Evolutionary conservation across 176 grass and related monocot species (phyloP).

Genomic region (Triticum urartu): DNA sequence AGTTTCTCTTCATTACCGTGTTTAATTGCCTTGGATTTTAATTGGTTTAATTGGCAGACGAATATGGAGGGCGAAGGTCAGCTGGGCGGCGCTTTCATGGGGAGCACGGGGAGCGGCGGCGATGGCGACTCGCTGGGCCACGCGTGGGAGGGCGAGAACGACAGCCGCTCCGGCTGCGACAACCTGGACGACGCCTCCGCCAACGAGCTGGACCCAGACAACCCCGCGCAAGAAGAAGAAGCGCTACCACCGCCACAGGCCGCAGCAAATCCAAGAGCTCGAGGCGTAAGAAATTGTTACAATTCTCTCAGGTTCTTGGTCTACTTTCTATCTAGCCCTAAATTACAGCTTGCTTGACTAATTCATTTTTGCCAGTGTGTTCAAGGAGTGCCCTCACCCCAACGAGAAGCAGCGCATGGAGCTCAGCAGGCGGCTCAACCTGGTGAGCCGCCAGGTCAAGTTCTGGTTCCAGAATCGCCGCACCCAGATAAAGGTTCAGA

Average conservation of each 20-base stretch:
- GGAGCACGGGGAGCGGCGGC: conserved; percentile 36
- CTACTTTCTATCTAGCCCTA: background rate
- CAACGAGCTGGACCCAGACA: conserved; percentile 74
- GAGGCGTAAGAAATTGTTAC: conserved; percentile 57
- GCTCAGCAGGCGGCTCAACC: conserved; percentile 80
- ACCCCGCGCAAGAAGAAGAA: conserved; percentile 88
- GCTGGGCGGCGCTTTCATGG: conserved; percentile 31
- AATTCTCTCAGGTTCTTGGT: background rate
- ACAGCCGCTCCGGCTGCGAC: conserved; percentile 88
- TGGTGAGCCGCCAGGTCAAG: conserved; percentile 91
- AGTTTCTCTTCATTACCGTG: background rate
- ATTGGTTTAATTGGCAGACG: conserved; percentile 38
- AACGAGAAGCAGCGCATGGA: conserved; percentile 94
- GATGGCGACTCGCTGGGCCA: conserved; percentile 64
- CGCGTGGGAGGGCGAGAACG: conserved; percentile 82
- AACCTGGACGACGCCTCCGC: conserved; percentile 82
- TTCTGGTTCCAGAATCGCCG: conserved; percentile 99
- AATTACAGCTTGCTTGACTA: background rate
- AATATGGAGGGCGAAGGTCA: conserved; percentile 59
- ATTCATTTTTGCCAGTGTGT: conserved; percentile 43
- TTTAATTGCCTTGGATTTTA: background rate
- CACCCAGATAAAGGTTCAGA: conserved; percentile 93
- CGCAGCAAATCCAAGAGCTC: conserved; percentile 98
- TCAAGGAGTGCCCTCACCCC: conserved; percentile 97
- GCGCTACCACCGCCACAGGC: conserved; percentile 93